Base-by-base conservation (phyloP, 2,329 filamentous ascomycete species). In the Phoma sp. region DNA sequence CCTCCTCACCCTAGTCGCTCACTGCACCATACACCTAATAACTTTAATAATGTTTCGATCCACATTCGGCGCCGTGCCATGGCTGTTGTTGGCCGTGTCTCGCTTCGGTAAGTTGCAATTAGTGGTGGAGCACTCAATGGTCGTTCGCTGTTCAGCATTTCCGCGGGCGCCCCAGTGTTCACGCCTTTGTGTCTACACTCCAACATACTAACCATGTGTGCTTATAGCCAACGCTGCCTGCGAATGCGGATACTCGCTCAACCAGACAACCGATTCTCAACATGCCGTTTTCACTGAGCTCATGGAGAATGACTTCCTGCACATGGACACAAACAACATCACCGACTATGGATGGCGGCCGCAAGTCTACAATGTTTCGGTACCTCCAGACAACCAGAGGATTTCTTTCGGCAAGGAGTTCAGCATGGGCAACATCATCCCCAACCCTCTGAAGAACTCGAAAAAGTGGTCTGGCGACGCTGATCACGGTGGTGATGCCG, bases 291-390 rank as follows among this genome's bases (percentile, higher is more conserved):
- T 90, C 70, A 91, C 87, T 2, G 86, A 92, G 55, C 68, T 86
- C 10, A 74, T 91, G 45, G 89, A 92, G 68, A 87, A 87, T 17
- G 87, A 93, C 74, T 93, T 93, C 67, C 76, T 86, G 3, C 83
- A 84, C 55, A 67, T 84, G 30, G 75, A 84, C 39, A 74, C 78
- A 14, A 65, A 76, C 4, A 78, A 85, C 61, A 77, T 81, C 2
- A 65, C 60, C 29, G 45, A 59, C 12, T 56, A 64, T 21, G 82
- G 87, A 59, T 93, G 90, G 90, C 69, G 76, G 21, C 79, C 83
- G 12, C 89, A 92, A 69, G 79, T 81, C 23, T 93, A 89, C 77
- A 87, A 87, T 65, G 80, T 88, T 45, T 82, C 83, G 7, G 51
- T 54, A 17, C 39, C 51, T 30, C 77, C 80, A n/a, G 67, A 76